These are phyloP conservation scores for Flaveria bidentis DNA, from an alignment of 129 eudicot species.

Conservation along the genomic window DNA sequence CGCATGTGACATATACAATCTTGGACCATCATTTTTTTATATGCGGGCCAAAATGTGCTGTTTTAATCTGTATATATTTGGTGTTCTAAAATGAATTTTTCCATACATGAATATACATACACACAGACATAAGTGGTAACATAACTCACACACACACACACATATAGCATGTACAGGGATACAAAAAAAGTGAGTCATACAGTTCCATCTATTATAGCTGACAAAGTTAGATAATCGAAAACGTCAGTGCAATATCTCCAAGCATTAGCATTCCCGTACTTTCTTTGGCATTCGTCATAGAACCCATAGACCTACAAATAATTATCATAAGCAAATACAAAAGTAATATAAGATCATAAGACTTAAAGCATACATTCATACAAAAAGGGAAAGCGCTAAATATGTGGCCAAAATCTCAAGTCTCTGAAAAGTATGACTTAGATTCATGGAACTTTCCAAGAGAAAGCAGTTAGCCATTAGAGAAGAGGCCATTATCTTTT, in stretches of 20 bases:
- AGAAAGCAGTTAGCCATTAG: neutral
- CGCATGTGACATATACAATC: neutral
- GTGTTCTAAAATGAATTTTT: neutral
- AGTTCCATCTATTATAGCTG: slow-evolving; percentile 97
- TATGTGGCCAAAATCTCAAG: neutral
- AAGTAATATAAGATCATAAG: neutral
- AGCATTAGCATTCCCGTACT: slow-evolving; percentile 99
- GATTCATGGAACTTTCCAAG: neutral
- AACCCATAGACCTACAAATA: slow-evolving; percentile 83
- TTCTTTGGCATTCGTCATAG: slow-evolving; percentile 95
- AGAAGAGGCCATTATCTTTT: neutral
- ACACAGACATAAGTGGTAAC: too few relatives aligned
- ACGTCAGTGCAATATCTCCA: slow-evolving; percentile 99
- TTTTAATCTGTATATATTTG: neutral
- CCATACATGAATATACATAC: neutral
- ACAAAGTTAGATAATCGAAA: slow-evolving; percentile 86
- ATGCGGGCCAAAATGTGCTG: neutral
- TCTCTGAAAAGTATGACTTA: slow-evolving; percentile 1
- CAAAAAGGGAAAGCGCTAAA: neutral
- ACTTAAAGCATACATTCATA: neutral
- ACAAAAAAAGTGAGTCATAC: slow-evolving; percentile 38
- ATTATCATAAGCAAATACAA: slow-evolving; percentile 5
- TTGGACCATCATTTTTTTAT: neutral
- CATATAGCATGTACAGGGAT: neutral
- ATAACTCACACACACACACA: too few relatives aligned